phyloP scores from a whole-genome alignment of 1,139 yeast genomes.

The Scheffersomyces cryptocercus region DNA sequence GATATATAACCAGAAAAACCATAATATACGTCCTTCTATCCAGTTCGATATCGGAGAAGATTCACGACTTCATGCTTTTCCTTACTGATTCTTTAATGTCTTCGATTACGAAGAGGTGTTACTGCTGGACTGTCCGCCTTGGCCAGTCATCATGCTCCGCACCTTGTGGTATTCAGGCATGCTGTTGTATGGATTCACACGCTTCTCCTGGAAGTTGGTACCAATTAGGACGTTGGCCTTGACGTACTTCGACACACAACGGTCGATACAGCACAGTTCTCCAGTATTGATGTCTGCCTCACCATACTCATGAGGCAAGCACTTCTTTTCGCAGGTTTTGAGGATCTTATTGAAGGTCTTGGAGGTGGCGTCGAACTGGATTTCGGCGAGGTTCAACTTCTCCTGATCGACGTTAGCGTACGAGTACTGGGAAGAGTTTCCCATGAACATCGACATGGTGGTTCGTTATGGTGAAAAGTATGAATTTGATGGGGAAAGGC shows the following conservation, averaged over 20 bases:
- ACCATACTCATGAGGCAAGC: slow-evolving; percentile 73
- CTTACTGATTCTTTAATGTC: too few species aligned
- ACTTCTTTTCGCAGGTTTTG: slow-evolving; percentile 61
- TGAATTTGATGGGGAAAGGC: too few species aligned
- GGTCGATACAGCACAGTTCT: slow-evolving; percentile 70
- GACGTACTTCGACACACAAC: slow-evolving; percentile 78
- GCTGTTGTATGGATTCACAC: slow-evolving; percentile 29
- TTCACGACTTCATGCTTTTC: too few species aligned
- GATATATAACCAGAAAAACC: too few species aligned
- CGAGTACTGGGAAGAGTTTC: slow-evolving; percentile 43
- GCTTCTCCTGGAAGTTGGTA: slow-evolving; percentile 30
- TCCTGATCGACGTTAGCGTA: slow-evolving; percentile 59
- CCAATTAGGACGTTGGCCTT: slow-evolving; percentile 67
- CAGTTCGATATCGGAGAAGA: too few species aligned
- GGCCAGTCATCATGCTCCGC: slow-evolving; percentile 8
- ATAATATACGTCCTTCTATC: too few species aligned
- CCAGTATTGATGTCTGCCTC: slow-evolving; percentile 82
- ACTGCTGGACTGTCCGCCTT: too few species aligned
- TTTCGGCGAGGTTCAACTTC: slow-evolving; percentile 67
- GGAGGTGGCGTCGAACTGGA: slow-evolving; percentile 75
- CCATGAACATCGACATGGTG: slow-evolving; percentile 65
- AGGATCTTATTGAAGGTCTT: slow-evolving; percentile 64
- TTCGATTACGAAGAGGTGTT: too few species aligned
- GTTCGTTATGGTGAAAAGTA: neutral
- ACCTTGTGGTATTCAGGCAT: slow-evolving; percentile 46